phyloP scores from a whole-genome alignment of 495 filamentous ascomycete species.

The Amniculicola lignicola region DNA sequence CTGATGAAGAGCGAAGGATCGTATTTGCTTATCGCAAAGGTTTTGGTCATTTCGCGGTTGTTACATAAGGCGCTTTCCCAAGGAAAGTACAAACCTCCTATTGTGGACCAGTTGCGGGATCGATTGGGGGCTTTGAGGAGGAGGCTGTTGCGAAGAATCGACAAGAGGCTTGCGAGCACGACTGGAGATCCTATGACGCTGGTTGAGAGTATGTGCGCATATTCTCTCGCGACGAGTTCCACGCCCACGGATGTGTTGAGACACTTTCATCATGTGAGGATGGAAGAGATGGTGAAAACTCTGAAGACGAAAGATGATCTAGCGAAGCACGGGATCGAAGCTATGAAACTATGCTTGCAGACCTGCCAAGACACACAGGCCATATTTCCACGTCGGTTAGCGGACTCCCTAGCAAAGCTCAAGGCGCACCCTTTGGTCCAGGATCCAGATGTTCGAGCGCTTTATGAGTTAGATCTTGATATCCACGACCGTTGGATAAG shows the following conservation, averaged over 20 bases:
- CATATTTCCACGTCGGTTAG: constrained; percentile 67
- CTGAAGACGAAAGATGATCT: constrained; percentile 46
- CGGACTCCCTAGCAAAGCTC: constrained; percentile 64
- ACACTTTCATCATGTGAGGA: constrained; percentile 75
- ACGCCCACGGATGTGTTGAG: constrained; percentile 75
- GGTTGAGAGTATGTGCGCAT: constrained; percentile 72
- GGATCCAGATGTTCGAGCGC: constrained; percentile 58
- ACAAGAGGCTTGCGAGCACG: constrained; percentile 59
- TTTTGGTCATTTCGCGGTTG: constrained; percentile 71
- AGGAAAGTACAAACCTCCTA: constrained; percentile 47
- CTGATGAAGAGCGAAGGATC: constrained; percentile 58
- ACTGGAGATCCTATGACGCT: constrained; percentile 53
- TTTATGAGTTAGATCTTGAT: constrained; percentile 77
- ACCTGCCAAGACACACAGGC: constrained; percentile 74
- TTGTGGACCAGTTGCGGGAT: constrained; percentile 60
- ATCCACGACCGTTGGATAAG: constrained; percentile 77
- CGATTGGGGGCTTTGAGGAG: constrained; percentile 59
- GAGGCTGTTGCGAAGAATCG: constrained; percentile 62
- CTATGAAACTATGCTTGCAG: constrained; percentile 67
- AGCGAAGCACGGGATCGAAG: constrained; percentile 43
- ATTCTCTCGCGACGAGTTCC: constrained; percentile 76
- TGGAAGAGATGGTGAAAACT: constrained; percentile 60
- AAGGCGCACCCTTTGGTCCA: constrained; percentile 68
- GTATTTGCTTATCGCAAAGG: constrained; percentile 68
- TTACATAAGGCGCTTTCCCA: constrained; percentile 65